A percentile compares a stretch with the other conserved stretches of the same genome.
Conservation (phyloP, 306 rosid genomes). For the Cicer yamashitae region DNA sequence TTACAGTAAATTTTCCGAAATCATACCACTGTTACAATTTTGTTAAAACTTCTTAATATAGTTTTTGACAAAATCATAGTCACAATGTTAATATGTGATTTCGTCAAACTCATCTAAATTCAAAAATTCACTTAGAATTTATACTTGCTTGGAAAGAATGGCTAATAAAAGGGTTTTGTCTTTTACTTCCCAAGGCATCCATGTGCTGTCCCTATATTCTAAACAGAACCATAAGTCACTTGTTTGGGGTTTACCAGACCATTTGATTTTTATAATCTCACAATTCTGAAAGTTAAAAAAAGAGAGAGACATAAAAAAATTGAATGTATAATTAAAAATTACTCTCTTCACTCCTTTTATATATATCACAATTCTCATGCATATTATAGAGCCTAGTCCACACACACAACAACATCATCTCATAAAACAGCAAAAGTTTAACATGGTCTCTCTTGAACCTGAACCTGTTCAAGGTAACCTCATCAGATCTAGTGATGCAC, state of each 20-base stretch:
- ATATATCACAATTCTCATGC: slow-evolving; percentile 62
- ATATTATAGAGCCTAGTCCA: slow-evolving; percentile 43
- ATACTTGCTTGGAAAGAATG: slow-evolving; percentile 51
- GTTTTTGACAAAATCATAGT: too few species aligned
- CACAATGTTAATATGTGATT: too few species aligned
- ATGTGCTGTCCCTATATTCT: slow-evolving; percentile 86
- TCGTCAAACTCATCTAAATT: too few species aligned
- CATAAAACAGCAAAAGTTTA: slow-evolving; percentile 21
- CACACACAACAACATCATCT: slow-evolving; percentile 27
- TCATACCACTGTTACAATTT: too few species aligned
- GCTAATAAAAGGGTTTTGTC: slow-evolving; percentile 62
- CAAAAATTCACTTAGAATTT: background rate
- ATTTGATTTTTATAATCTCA: slow-evolving; percentile 68
- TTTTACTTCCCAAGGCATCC: slow-evolving; percentile 75
- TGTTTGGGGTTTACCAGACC: slow-evolving; percentile 86
- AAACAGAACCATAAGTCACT: slow-evolving; percentile 59
- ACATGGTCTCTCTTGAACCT: slow-evolving; percentile 71
- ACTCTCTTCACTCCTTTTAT: slow-evolving; percentile 57
- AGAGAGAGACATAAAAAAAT: slow-evolving; percentile 45
- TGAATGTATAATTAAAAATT: slow-evolving; percentile 40
- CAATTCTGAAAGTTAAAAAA: slow-evolving; percentile 57
- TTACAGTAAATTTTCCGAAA: too few species aligned
- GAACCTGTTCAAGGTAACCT: slow-evolving; percentile 48
- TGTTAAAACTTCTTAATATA: too few species aligned
- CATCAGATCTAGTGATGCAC: slow-evolving; percentile 58